Evolutionary conservation across 768 basidiomycete species (phyloP).

Genomic region (Suillus fuscotomentosus): DNA sequence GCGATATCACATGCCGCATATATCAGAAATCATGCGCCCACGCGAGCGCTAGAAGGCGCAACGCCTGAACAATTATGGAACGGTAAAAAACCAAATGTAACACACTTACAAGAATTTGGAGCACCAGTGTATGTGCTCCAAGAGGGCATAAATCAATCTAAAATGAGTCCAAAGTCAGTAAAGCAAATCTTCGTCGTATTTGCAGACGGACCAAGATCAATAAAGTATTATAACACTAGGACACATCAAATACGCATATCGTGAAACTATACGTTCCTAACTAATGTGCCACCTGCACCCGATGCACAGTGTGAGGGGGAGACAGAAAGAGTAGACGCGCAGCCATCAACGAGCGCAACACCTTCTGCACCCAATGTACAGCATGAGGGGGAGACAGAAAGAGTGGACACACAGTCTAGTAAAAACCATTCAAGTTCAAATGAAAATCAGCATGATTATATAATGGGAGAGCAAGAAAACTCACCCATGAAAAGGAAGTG

Average conservation of each 20-base stretch:
- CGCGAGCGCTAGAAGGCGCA: not conserved
- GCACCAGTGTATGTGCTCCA: slow-evolving; percentile 12
- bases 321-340: no score
- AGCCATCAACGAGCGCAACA: no score
- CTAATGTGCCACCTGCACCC: not conserved
- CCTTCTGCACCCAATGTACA: no score
- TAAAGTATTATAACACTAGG: slow-evolving; percentile 14
- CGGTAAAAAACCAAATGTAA: slow-evolving; percentile 22
- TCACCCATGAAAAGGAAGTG: no score
- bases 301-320: no score
- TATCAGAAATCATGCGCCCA: slow-evolving; percentile 21
- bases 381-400: not conserved
- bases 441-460: no score
- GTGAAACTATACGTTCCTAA: not conserved
- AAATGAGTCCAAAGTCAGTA: slow-evolving; percentile 9
- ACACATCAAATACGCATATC: not conserved
- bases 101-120: slow-evolving; percentile 25
- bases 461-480: no score
- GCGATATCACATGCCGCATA: slow-evolving; percentile 27
- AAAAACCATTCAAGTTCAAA: no score
- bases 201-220: slow-evolving; percentile 5
- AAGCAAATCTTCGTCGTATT: slow-evolving; percentile 16
- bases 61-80: slow-evolving; percentile 13
- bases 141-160: slow-evolving; percentile 11
- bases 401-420: no score